Conservation (phyloP, 495 filamentous ascomycete genomes). For the Choiromyces venosus region DNA sequence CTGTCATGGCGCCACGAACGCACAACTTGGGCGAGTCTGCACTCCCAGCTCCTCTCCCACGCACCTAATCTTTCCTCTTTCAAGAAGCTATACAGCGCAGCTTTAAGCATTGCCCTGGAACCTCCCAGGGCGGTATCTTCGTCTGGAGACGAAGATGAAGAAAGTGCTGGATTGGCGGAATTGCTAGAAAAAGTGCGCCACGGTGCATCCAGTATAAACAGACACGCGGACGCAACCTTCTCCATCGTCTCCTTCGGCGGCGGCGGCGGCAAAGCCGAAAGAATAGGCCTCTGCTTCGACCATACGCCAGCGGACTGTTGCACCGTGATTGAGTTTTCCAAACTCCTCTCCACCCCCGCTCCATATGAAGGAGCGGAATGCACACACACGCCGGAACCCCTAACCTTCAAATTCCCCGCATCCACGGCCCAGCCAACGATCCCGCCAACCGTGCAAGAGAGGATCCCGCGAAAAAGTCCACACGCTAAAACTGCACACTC, state of each 20-base stretch:
- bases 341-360: conserved; percentile 4
- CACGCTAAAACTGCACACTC: not conserved
- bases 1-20: conserved; percentile 28
- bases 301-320: conserved; percentile 20
- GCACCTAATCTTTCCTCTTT: not conserved
- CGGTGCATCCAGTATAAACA: conserved; percentile 17
- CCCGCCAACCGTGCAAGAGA: not conserved
- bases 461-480: not conserved
- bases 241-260: conserved; percentile 18
- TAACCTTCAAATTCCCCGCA: not conserved
- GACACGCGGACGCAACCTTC: conserved; percentile 32
- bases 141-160: not conserved
- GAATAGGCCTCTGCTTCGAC: conserved; percentile 20
- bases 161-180: conserved; percentile 10
- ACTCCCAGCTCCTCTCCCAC: not conserved
- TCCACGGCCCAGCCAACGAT: too few species aligned
- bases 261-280: not conserved
- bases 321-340: conserved; percentile 19
- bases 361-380: not conserved
- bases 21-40: conserved; percentile 7
- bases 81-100: not conserved
- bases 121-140: not conserved
- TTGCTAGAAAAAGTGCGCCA: conserved; percentile 22
- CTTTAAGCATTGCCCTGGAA: not conserved
- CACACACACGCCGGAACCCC: not conserved